Percentiles rank a stretch among this genome's conserved stretches.
Conservation (phyloP, 2,329 filamentous ascomycete species). For the Aspergillus spinulosporus region DNA sequence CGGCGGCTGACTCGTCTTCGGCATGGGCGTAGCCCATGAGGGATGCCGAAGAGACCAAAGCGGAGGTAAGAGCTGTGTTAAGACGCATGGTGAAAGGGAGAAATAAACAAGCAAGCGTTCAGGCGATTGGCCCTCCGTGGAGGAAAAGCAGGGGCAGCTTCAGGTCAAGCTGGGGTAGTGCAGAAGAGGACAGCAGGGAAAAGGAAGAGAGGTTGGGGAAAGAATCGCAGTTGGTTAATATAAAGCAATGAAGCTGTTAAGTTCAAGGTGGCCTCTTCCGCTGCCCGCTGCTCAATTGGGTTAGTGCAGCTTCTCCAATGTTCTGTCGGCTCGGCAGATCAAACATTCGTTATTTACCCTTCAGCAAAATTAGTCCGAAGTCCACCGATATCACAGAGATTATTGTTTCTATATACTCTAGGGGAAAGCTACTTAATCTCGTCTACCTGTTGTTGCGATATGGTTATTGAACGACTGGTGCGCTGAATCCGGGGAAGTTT, state of each 20-base stretch:
- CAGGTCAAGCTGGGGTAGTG: conserved; percentile 13
- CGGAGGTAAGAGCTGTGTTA: conserved; percentile 72
- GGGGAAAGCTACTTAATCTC: not conserved
- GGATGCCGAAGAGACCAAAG: conserved; percentile 68
- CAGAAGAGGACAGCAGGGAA: conserved; percentile 17
- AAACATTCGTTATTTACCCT: not conserved
- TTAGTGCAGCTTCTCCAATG: conserved; percentile 22
- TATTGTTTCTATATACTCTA: not conserved
- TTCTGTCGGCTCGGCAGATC: conserved; percentile 16
- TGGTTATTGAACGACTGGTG: not conserved
- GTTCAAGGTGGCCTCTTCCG: conserved; percentile 49
- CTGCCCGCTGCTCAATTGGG: conserved; percentile 22
- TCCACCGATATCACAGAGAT: not conserved
- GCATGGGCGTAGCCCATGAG: conserved; percentile 66
- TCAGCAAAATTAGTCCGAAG: conserved; percentile 1
- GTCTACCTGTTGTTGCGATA: not conserved
- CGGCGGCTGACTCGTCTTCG: conserved; percentile 62
- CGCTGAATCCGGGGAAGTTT: not conserved
- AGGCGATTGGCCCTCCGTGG: conserved; percentile 25
- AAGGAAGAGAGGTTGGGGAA: conserved; percentile 23
- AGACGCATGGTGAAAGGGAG: conserved; percentile 70
- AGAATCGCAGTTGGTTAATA: conserved; percentile 31
- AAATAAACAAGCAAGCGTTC: conserved; percentile 23
- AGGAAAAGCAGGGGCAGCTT: conserved; percentile 16
- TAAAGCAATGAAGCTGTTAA: conserved; percentile 32